Base-by-base conservation (phyloP, 2,329 filamentous ascomycete genomes). In the Apiospora kogelbergensis region DNA sequence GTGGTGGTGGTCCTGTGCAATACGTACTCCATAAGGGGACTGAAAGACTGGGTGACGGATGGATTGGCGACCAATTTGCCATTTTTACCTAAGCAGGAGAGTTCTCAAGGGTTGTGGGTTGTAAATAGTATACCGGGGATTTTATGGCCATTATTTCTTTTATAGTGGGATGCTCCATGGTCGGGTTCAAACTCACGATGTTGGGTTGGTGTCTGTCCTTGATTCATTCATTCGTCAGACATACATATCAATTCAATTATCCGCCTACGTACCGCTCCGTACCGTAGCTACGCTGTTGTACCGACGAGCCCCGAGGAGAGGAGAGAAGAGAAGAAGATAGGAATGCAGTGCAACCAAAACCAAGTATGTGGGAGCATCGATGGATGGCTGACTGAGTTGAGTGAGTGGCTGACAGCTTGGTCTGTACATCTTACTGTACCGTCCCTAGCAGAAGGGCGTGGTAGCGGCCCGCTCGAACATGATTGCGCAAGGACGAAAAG, bases 81-180 rank as follows among this genome's bases (percentile, higher is more conserved):
- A 37, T 60, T 37, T 60, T 60, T 60, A 60, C 53, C 53, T 60
- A 60, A 60, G 53, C 30, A 37, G 53, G 53, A 37, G 37, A 60
- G 53, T 13, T 37, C 20, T n/a, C 53, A 60, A 60, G 53, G 53
- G 30, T 60, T 17, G 17, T 26, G 17, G 53, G 11, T n/a, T 37
- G 53, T n/a, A 60, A 60, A 60, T 60, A 60, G 53, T 37, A 60
- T 60, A 60, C 53, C 53, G 53, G 53, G 53, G 30, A 60, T n/a
- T 60, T 60, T 60, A 60, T 60, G 37, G 17, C 30, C 53, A 30
- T 11, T 30, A 60, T 60, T 60, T 37, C 53, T 60, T 37, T 37
- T 60, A 60, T 60, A 60, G 53, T 60, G 53, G 20, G 20, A 37
- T 37, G 53, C 30, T 37, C 7, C 30, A 37, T 37, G 53, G 40